phyloP scores from a whole-genome alignment of 495 filamentous ascomycete genomes.

The Aspergillus hancockii region DNA sequence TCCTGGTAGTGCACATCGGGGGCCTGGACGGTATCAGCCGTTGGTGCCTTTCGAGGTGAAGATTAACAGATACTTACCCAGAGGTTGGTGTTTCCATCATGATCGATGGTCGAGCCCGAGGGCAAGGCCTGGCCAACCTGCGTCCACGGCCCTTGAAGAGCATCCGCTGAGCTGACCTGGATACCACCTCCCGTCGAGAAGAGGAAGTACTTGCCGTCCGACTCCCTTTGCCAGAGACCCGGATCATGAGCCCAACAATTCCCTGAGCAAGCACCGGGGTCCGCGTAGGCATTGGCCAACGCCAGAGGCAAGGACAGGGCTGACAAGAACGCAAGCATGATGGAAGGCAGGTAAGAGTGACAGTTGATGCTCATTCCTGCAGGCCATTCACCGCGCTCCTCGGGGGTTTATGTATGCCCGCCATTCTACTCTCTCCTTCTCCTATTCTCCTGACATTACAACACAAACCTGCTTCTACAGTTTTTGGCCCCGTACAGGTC shows the following conservation, averaged over 20 bases:
- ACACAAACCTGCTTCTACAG: background rate
- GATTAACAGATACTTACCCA: slow-evolving; percentile 48
- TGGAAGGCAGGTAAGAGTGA: background rate
- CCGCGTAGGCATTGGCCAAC: slow-evolving; percentile 43
- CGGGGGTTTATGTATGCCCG: background rate
- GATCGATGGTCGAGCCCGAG: slow-evolving; percentile 54
- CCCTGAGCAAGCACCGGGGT: slow-evolving; percentile 59
- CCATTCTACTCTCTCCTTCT: background rate
- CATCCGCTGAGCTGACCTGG: slow-evolving; percentile 55
- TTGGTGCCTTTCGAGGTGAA: slow-evolving; percentile 3
- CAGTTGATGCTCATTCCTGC: background rate
- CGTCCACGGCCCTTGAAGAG: slow-evolving; percentile 66
- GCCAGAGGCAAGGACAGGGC: slow-evolving; percentile 18
- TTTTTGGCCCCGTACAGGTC: background rate
- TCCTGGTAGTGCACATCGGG: slow-evolving; percentile 62
- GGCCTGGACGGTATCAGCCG: slow-evolving; percentile 46
- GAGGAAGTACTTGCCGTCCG: slow-evolving; percentile 71
- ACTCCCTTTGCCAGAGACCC: slow-evolving; percentile 58
- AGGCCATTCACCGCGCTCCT: background rate
- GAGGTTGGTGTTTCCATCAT: slow-evolving; percentile 54
- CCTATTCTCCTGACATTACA: background rate
- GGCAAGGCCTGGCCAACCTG: slow-evolving; percentile 58
- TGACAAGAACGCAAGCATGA: background rate
- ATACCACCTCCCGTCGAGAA: slow-evolving; percentile 68
- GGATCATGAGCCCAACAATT: slow-evolving; percentile 66